Conservation (phyloP, 768 basidiomycete genomes). For the Russula griseocarnosa region DNA sequence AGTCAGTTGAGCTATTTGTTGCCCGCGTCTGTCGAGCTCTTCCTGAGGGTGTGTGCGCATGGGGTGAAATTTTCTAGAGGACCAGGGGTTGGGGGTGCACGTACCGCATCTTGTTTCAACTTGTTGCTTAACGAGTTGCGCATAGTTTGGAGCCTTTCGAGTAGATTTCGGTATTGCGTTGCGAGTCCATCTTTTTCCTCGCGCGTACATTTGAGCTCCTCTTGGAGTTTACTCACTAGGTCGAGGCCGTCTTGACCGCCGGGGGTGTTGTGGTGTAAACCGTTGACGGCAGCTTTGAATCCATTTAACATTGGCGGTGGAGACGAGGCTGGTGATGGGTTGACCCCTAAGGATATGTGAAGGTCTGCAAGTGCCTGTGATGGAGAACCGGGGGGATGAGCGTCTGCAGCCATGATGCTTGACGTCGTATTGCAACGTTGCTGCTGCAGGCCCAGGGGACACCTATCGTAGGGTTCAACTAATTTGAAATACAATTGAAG, state of each 20-base stretch:
- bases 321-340: constrained; percentile 28
- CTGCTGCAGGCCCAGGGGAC: too few species aligned
- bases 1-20: constrained; percentile 72
- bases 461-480: not conserved
- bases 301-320: constrained; percentile 31
- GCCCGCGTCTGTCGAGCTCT: constrained; percentile 93
- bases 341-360: constrained; percentile 33
- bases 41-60: constrained; percentile 54
- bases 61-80: constrained; percentile 11
- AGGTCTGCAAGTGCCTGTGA: constrained; percentile 22
- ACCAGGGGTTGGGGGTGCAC: constrained; percentile 32
- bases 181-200: constrained; percentile 89
- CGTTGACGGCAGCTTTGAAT: constrained; percentile 29
- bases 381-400: constrained; percentile 16
- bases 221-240: constrained; percentile 57
- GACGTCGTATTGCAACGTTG: constrained; percentile 4
- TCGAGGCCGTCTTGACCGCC: constrained; percentile 44
- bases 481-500: not conserved
- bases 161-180: constrained; percentile 77
- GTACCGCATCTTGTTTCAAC: constrained; percentile 91
- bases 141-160: constrained; percentile 90
- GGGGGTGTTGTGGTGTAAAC: constrained; percentile 30
- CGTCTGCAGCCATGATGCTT: constrained; percentile 19
- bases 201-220: constrained; percentile 67
- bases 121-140: constrained; percentile 90